Conservation (phyloP, 305 asterid genomes). For the Fraxinus floribunda region DNA sequence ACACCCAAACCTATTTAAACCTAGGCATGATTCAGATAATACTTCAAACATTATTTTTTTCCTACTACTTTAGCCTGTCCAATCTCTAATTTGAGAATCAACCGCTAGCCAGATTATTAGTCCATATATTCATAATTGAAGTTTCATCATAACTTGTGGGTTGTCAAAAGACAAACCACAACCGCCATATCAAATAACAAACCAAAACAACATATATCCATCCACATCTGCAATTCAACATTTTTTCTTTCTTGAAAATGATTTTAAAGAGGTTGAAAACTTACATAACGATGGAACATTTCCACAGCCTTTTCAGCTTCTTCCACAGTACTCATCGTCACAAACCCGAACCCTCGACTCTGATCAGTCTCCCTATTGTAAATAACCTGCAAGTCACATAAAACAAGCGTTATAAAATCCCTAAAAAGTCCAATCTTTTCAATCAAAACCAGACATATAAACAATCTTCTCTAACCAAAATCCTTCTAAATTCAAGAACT, state of each 20-base stretch:
- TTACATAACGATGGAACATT: slow-evolving; percentile 70
- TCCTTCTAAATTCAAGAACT: background rate
- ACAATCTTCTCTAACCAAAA: background rate
- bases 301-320: slow-evolving; percentile 91
- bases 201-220: background rate
- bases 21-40: background rate
- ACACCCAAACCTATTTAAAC: background rate
- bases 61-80: background rate
- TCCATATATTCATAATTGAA: background rate
- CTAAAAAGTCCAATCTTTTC: background rate
- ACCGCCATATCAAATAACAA: background rate
- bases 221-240: background rate
- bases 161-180: background rate
- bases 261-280: slow-evolving; percentile 27
- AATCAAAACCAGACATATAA: background rate
- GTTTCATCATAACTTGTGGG: background rate
- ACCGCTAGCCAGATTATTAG: background rate
- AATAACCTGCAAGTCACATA: slow-evolving; percentile 56
- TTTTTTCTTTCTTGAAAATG: background rate
- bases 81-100: background rate
- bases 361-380: slow-evolving; percentile 66
- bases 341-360: slow-evolving; percentile 93
- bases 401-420: background rate
- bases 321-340: slow-evolving; percentile 80
- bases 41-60: background rate